phyloP scores from a whole-genome alignment of 2,329 filamentous ascomycete species.

The Fusarium tupiense region DNA sequence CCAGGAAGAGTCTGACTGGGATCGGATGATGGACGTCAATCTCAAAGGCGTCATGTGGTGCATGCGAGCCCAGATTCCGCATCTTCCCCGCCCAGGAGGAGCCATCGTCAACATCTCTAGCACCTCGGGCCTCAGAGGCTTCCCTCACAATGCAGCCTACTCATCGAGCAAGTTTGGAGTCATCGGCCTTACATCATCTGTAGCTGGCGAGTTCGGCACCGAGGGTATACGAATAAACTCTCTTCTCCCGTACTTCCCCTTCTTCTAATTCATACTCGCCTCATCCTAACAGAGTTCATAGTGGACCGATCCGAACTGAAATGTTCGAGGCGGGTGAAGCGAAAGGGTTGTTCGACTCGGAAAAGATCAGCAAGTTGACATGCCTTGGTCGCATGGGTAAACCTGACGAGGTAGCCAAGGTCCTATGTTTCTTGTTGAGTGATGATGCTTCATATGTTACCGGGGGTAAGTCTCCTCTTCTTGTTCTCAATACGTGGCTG shows the following conservation, averaged over 20 bases:
- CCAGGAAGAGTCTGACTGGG: background rate
- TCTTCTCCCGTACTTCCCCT: background rate
- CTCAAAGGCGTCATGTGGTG: background rate
- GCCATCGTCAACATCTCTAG: background rate
- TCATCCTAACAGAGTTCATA: fast-evolving
- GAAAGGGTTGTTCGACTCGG: background rate
- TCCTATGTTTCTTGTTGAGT: background rate
- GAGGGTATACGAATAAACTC: background rate
- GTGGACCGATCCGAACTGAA: background rate
- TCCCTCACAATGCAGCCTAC: background rate
- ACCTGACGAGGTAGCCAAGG: background rate
- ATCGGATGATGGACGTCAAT: background rate
- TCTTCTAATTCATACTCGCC: background rate
- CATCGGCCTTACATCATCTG: background rate
- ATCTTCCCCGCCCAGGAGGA: background rate
- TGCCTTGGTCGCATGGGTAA: background rate
- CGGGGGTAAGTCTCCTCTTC: background rate
- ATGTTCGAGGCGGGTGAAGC: background rate
- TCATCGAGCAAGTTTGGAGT: background rate
- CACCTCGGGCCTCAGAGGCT: background rate
- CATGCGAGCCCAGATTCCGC: background rate
- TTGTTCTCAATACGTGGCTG: too few relatives aligned
- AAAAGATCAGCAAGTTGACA: background rate
- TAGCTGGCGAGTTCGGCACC: background rate
- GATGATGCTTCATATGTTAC: background rate